A percentile compares a stretch with the other conserved stretches of the same genome.
Conservation (phyloP, 2,329 filamentous ascomycete genomes). For the Nannizzia gypsea region DNA sequence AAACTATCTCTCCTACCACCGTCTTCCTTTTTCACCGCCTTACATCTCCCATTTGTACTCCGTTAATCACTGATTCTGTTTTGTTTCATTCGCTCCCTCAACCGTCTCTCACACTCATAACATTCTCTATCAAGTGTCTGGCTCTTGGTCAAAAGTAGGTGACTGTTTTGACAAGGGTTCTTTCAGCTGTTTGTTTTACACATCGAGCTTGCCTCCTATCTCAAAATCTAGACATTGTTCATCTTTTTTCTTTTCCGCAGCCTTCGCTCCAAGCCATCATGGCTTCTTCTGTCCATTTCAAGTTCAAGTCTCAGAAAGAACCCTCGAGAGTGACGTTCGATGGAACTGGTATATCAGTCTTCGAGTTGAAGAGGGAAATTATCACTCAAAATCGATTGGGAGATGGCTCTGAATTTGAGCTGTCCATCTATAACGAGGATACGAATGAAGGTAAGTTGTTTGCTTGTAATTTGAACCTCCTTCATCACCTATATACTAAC, state of each 20-base stretch:
- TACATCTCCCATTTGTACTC: background rate
- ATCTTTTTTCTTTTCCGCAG: constrained; percentile 8
- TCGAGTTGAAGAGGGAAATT: constrained; percentile 97
- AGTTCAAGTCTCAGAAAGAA: constrained; percentile 98
- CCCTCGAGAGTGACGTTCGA: constrained; percentile 91
- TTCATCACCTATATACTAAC: background rate
- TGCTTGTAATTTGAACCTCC: background rate
- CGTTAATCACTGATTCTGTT: background rate
- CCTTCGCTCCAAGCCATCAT: constrained; percentile 41
- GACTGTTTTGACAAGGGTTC: background rate
- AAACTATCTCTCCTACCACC: background rate
- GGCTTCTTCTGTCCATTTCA: constrained; percentile 98
- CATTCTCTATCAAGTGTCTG: background rate
- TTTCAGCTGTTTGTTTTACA: background rate
- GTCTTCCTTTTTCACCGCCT: background rate
- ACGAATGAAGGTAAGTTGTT: constrained; percentile 72
- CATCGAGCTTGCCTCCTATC: constrained; percentile 6
- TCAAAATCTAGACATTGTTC: constrained; percentile 15
- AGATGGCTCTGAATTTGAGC: constrained; percentile 91
- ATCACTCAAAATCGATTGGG: constrained; percentile 88
- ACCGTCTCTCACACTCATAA: background rate
- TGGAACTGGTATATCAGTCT: constrained; percentile 93
- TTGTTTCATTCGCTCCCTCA: background rate
- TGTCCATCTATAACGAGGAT: constrained; percentile 88
- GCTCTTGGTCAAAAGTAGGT: background rate